A percentile compares a stretch with the other conserved stretches of the same genome.
These are phyloP conservation scores for Termitomyces sp. DNA, from an alignment of 768 basidiomycete genomes.

Conservation along the genomic window DNA sequence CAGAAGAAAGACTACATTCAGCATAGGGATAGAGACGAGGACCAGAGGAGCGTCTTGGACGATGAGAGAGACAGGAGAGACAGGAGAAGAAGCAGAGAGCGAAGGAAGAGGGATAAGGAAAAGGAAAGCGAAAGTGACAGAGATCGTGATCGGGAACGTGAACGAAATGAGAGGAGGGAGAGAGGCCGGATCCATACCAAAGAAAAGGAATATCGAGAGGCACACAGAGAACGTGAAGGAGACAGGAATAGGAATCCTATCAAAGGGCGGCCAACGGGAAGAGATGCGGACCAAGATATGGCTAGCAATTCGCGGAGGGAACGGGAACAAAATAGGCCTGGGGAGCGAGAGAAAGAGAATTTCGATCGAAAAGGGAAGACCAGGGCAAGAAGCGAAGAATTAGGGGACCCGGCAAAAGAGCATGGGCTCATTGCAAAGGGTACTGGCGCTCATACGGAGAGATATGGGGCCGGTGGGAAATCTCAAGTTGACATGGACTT, in stretches of 20 bases:
- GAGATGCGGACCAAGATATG: conserved; percentile 9
- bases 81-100: not conserved
- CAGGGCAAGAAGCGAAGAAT: conserved; percentile 13
- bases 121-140: conserved; percentile 6
- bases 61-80: not conserved
- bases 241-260: conserved; percentile 3
- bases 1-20: conserved; percentile 11
- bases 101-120: conserved; percentile 9
- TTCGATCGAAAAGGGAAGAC: conserved; percentile 14
- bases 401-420: conserved; percentile 6
- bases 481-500: not conserved
- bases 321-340: conserved; percentile 8
- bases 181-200: conserved; percentile 6
- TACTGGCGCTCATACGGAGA: not conserved
- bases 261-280: conserved; percentile 1
- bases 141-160: conserved; percentile 9
- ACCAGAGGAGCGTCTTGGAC: not conserved
- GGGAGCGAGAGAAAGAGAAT: conserved; percentile 14
- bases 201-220: not conserved
- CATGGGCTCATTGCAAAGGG: not conserved
- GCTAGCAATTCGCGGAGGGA: conserved; percentile 2
- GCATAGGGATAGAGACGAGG: conserved; percentile 17
- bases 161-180: conserved; percentile 14
- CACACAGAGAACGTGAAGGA: conserved; percentile 5
- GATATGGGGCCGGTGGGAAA: not conserved